phyloP scores from a whole-genome alignment of 139 green algal genomes.

The Marvania coccoides region DNA sequence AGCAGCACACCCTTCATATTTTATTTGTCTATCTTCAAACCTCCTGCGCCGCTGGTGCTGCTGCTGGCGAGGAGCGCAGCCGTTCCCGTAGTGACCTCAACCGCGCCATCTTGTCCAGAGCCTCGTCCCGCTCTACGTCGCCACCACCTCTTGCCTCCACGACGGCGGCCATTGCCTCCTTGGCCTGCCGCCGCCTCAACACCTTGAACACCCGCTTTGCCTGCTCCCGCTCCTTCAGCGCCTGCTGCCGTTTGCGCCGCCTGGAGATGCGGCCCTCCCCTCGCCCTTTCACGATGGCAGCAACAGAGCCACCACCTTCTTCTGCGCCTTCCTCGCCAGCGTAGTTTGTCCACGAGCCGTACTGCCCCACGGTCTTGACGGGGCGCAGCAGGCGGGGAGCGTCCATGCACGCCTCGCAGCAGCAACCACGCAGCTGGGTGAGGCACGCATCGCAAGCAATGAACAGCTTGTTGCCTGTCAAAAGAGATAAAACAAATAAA shows the following conservation, averaged over 20 bases:
- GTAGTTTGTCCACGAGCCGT: constrained; percentile 37
- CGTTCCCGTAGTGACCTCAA: background rate
- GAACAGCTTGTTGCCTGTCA: constrained; percentile 89
- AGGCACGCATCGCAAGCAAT: constrained; percentile 67
- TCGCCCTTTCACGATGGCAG: constrained; percentile 2
- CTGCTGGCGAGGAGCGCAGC: background rate
- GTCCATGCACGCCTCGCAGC: constrained; percentile 63
- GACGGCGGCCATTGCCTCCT: background rate
- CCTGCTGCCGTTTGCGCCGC: constrained; percentile 5
- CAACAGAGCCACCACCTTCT: background rate
- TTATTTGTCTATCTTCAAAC: too few relatives aligned
- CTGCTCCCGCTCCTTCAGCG: background rate
- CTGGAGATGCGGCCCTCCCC: constrained; percentile 13
- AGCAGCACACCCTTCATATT: too few relatives aligned
- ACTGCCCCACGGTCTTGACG: constrained; percentile 50
- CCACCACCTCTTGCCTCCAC: background rate
- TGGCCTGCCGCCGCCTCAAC: background rate
- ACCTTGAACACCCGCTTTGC: constrained; percentile 5
- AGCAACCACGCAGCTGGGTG: constrained; percentile 54
- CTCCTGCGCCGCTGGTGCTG: too few relatives aligned
- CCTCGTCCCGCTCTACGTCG: background rate
- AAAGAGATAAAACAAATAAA: too few relatives aligned
- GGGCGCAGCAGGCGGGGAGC: constrained; percentile 71
- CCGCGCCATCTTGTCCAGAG: background rate
- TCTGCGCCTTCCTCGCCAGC: background rate